Evolutionary conservation across 352 stramenopile species (phyloP), one percentile per base, ranked within the genome.

Genomic region (Pythium brassicae): DNA sequence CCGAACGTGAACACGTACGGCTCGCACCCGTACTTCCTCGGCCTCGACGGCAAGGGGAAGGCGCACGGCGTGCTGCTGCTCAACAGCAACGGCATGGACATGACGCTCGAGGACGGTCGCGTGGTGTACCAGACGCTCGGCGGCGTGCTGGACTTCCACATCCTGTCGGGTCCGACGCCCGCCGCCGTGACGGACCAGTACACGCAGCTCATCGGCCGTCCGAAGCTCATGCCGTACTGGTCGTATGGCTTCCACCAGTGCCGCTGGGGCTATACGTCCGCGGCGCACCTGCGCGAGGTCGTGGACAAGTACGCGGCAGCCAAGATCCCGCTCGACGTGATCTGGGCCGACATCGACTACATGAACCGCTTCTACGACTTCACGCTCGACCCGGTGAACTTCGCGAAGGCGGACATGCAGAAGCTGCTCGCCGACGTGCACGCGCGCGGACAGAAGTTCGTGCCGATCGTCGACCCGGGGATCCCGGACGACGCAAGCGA

Each of bases 401-500:
- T 84, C 37, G 49, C 62, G 3, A 7, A 61, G 44, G 46, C 27
- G 0, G 60, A 79, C 35, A 60, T 84, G 49, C n/a, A 37, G 5
- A 64, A 63, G 37, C 61, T 83, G 14, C 26, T 92, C 11, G 26
- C 69, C 0, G 68, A 86, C n/a, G 48, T 92, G 27, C 81, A 92
- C 59, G 50, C 57, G 14, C 59, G 59, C 12, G 74, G 68, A 19
- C 78, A 86, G 47, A 76, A 87, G 42, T 92, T 83, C 44, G 74
- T 94, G 14, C 76, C 78, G 11, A 95, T 95, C 59, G 71, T 95
- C 35, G 86, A 95, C 57, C 83, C 86, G 20, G 86, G 80, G 25
- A 95, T 95, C 48, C 78, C 78, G 0, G 68, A 85, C 45, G 68
- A 83, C 35, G 49, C 47, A 11, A 71, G 61, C 12, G 73, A 86